Base-by-base conservation (phyloP, 78 protist genomes). In the Cavenderia fasciculata region DNA sequence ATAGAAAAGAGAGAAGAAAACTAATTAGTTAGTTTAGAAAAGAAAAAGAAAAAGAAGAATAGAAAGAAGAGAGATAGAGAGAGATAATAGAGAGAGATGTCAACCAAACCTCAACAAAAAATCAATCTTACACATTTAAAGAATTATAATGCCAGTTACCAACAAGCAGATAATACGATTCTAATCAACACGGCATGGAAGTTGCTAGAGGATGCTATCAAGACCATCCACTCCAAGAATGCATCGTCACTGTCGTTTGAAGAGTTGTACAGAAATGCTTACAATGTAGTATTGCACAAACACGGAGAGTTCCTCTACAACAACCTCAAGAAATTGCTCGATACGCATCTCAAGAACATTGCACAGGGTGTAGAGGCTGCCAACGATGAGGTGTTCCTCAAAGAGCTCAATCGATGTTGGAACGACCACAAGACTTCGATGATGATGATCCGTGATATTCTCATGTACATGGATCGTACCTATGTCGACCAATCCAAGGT, bases 381-480 rank as follows among this genome's bases (percentile, higher is more conserved):
- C 6, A 40, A 38, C 27, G 97, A 95, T 43, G 96, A 91, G 27
- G 12, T 18, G 34, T 88, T 96, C 29, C 61, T 96, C n/a, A 2
- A 1, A 25, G 49, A 21, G 51, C 43, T 97, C 29, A 78, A 91
- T 41, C 40, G 29, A 40, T 38, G 47, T 34, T 97, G 98, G 98
- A 54, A 31, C 11, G 92, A 95, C 25, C 96, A 95, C 87, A 87
- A 87, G 71, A 70, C 92, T 7, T 61, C 96, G 25, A 92, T 94
- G 96, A 21, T 76, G 18, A 97, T 97, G 98, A 94, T 97, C 36
- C 86, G 96, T 11, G 98, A 97, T 69, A 97, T 97, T 18, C 94
- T 97, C 46, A 95, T 97, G 98, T 97, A 97, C 86, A 91, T 97
- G 97, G 98, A 96, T 70, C 84, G 96, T 34, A 92, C 90, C 23